Conservation (phyloP, 768 basidiomycete genomes). For the Hypholoma fasciculare region DNA sequence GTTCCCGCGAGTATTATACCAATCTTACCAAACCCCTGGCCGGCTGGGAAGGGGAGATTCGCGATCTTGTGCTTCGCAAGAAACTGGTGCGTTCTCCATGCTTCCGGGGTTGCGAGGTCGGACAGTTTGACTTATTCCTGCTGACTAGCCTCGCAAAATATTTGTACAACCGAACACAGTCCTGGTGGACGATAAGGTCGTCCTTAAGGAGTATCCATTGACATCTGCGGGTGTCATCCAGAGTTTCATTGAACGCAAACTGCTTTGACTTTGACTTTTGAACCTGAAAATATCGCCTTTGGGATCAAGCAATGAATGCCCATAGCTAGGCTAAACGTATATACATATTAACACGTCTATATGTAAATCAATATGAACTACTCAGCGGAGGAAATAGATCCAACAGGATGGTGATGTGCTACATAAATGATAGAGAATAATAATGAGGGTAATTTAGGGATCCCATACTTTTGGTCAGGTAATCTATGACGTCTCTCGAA, state of each 20-base stretch:
- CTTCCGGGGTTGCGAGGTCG: not conserved
- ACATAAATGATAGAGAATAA: not conserved
- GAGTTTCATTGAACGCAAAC: conserved; percentile 75
- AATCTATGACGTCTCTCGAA: conserved; percentile 57
- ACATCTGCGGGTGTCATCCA: conserved; percentile 75
- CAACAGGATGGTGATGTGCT: not conserved
- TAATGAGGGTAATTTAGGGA: not conserved
- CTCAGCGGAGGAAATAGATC: conserved; percentile 2
- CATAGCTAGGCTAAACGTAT: not conserved
- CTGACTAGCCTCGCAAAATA: conserved; percentile 71
- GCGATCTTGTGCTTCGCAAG: conserved; percentile 77
- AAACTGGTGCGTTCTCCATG: conserved; percentile 55
- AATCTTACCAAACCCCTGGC: conserved; percentile 70
- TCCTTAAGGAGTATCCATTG: conserved; percentile 78
- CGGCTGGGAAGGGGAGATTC: conserved; percentile 74
- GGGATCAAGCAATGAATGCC: not conserved
- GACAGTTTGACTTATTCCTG: conserved; percentile 1
- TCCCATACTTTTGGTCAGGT: not conserved
- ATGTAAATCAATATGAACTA: conserved; percentile 8
- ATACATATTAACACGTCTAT: conserved; percentile 11
- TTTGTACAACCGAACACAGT: conserved; percentile 85
- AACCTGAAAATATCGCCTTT: not conserved
- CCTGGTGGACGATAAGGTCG: conserved; percentile 63
- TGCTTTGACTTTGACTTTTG: not conserved
- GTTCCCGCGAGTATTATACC: conserved; percentile 80